Percentiles rank a stretch among this genome's conserved stretches.
Conservation (phyloP, 148 eudicot genomes). For the Camellia lanceoleosa region DNA sequence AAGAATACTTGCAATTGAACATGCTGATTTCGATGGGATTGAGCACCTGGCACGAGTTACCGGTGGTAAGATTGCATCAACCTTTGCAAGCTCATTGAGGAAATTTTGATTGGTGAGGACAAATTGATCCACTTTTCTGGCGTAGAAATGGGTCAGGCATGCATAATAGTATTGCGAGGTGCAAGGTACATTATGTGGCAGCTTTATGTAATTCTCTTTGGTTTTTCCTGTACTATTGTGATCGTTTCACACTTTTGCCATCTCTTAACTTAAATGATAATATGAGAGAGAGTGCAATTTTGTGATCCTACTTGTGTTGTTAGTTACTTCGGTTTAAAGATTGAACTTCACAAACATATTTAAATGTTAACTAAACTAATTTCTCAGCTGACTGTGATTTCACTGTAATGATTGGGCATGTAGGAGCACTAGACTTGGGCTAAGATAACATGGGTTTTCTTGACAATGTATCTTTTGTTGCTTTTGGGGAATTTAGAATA, state of each 20-base stretch:
- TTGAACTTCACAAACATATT: slow-evolving; percentile 2
- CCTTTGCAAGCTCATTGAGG: slow-evolving; percentile 97
- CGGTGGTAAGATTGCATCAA: slow-evolving; percentile 97
- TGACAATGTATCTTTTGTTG: neutral
- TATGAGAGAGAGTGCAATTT: neutral
- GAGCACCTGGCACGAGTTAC: slow-evolving; percentile 94
- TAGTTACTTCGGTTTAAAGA: neutral
- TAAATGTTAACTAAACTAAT: neutral
- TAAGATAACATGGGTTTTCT: neutral
- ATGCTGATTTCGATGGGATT: slow-evolving; percentile 99
- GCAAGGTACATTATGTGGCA: slow-evolving; percentile 58
- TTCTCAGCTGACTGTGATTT: neutral
- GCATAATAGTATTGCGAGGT: slow-evolving; percentile 95
- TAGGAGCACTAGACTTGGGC: neutral
- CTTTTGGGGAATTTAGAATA: neutral
- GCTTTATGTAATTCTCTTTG: neutral
- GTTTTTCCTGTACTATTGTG: neutral
- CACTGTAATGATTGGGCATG: neutral
- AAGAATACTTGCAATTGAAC: slow-evolving; percentile 96
- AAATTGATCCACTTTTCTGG: slow-evolving; percentile 92
- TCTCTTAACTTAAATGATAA: neutral
- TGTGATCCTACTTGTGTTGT: neutral
- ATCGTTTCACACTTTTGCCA: neutral
- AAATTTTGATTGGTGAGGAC: slow-evolving; percentile 98
- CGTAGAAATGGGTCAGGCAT: slow-evolving; percentile 96